Evolutionary conservation across 2,329 filamentous ascomycete genomes (phyloP).

Genomic region (Alternaria atra): DNA sequence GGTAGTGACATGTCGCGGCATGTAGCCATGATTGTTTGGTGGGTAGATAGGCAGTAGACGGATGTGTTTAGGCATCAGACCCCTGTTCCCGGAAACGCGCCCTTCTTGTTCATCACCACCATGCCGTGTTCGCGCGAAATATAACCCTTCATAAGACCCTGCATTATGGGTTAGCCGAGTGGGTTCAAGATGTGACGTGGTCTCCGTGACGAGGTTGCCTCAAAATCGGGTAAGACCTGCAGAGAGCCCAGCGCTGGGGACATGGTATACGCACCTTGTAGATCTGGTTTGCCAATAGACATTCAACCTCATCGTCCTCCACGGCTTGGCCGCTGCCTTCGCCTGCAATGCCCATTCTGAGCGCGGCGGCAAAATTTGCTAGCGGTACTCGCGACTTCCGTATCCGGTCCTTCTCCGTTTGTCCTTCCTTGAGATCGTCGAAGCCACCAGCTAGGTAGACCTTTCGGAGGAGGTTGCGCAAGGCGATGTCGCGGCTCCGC

Average conservation of each 20-base stretch:
- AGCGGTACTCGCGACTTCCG: slow-evolving; percentile 80
- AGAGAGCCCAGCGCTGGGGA: neutral
- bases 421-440: slow-evolving; percentile 74
- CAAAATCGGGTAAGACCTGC: neutral
- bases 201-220: slow-evolving; percentile 24
- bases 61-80: slow-evolving; percentile 54
- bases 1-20: slow-evolving; percentile 15
- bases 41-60: slow-evolving; percentile 18
- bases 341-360: slow-evolving; percentile 73
- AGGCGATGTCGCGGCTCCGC: slow-evolving; percentile 85
- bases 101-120: slow-evolving; percentile 90
- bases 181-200: neutral
- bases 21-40: slow-evolving; percentile 17
- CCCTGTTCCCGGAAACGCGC: slow-evolving; percentile 92
- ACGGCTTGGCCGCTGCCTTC: slow-evolving; percentile 65
- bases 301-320: slow-evolving; percentile 94
- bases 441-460: slow-evolving; percentile 88
- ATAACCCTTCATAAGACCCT: slow-evolving; percentile 98
- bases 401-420: slow-evolving; percentile 68
- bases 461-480: slow-evolving; percentile 91
- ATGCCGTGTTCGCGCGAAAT: slow-evolving; percentile 90
- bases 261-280: slow-evolving; percentile 77
- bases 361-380: slow-evolving; percentile 83
- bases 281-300: slow-evolving; percentile 92
- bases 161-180: slow-evolving; percentile 28